These are phyloP conservation scores for Entomophthora muscae DNA, from an alignment of 371 early-diverging fungal species.

Conservation along the genomic window DNA sequence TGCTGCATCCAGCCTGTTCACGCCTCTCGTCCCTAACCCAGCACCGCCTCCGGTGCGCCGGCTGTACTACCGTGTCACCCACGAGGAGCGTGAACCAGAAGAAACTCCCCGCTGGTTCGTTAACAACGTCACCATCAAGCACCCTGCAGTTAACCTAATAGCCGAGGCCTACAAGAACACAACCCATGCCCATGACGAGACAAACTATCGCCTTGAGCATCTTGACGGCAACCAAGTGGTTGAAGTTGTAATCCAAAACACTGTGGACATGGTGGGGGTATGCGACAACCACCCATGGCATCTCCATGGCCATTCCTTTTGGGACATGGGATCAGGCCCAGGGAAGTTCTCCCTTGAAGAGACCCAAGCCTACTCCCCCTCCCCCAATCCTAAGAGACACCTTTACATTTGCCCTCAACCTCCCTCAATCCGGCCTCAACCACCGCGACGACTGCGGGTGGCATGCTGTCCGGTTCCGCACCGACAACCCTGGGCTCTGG, in stretches of 20 bases:
- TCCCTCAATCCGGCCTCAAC: background rate
- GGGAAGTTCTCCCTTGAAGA: background rate
- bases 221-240: background rate
- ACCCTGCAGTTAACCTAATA: background rate
- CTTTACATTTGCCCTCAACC: background rate
- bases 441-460: slow-evolving; percentile 1
- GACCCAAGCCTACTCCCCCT: background rate
- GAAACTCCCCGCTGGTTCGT: background rate
- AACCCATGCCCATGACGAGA: background rate
- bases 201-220: background rate
- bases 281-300: slow-evolving; percentile 10
- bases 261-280: slow-evolving; percentile 1
- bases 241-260: slow-evolving; percentile 9
- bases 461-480: slow-evolving; percentile 24
- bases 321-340: slow-evolving; percentile 7
- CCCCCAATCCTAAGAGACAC: background rate
- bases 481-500: slow-evolving; percentile 45
- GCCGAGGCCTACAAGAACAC: background rate
- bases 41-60: background rate
- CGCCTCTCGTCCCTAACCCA: background rate
- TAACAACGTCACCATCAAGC: background rate
- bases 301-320: slow-evolving; percentile 7
- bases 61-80: background rate
- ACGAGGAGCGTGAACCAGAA: background rate
- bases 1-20: background rate